Conservation (phyloP, 139 green algal species). For the Coccomyxa sp. region DNA sequence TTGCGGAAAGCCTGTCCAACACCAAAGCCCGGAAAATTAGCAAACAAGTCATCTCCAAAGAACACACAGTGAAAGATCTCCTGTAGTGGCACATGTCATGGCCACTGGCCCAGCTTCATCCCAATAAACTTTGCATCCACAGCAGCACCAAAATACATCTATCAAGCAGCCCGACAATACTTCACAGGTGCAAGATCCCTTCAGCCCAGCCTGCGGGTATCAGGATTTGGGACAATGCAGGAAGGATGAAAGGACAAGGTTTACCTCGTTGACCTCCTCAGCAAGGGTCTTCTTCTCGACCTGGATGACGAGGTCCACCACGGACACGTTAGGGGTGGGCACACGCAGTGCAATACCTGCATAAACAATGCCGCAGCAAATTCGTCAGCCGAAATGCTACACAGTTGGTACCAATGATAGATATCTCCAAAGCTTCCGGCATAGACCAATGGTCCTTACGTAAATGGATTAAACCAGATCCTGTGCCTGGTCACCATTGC, state of each 20-base stretch:
- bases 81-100: no score
- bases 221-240: background rate
- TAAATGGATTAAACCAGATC: background rate
- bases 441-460: background rate
- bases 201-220: no score
- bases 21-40: background rate
- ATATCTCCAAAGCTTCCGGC: background rate
- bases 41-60: no score
- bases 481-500: no score
- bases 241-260: background rate
- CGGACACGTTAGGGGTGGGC: conserved; percentile 96
- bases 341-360: conserved; percentile 95
- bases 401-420: background rate
- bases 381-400: background rate
- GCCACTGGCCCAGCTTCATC: no score
- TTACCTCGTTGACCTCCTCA: conserved; percentile 94
- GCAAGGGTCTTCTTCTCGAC: conserved; percentile 99
- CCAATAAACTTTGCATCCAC: no score
- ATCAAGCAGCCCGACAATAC: no score
- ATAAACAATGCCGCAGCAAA: background rate
- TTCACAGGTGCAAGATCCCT: no score
- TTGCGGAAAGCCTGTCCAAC: conserved; percentile 75
- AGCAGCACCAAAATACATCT: no score
- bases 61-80: no score
- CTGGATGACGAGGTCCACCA: conserved; percentile 98